phyloP scores from a whole-genome alignment of 495 filamentous ascomycete genomes.

The Jackrogersella multiformis region DNA sequence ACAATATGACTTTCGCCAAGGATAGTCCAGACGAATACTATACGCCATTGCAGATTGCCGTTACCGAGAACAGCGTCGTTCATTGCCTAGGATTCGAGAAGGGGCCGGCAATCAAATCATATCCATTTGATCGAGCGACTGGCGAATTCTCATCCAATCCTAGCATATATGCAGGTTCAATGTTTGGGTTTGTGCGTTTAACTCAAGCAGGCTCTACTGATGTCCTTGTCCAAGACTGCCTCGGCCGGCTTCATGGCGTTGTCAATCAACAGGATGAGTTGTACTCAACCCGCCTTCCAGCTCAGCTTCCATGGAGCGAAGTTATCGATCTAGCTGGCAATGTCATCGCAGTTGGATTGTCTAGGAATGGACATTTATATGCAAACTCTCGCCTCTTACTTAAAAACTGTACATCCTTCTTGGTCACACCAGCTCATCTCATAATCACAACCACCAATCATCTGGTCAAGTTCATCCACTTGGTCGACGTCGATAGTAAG shows the following conservation, averaged over 20 bases:
- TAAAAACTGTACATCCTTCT: slow-evolving; percentile 90
- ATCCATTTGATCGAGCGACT: slow-evolving; percentile 37
- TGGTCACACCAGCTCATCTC: slow-evolving; percentile 82
- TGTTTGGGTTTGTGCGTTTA: slow-evolving; percentile 47
- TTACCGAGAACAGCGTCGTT: slow-evolving; percentile 42
- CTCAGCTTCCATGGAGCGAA: slow-evolving; percentile 63
- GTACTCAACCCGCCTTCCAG: slow-evolving; percentile 50
- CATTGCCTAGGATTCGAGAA: slow-evolving; percentile 42
- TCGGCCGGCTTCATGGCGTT: slow-evolving; percentile 49
- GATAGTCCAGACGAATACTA: slow-evolving; percentile 26
- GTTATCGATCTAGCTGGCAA: slow-evolving; percentile 51
- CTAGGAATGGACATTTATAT: slow-evolving; percentile 78
- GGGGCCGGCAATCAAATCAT: slow-evolving; percentile 39
- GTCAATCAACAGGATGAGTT: slow-evolving; percentile 45
- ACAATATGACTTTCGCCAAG: slow-evolving; percentile 38
- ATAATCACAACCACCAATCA: slow-evolving; percentile 92
- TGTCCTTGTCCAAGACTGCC: slow-evolving; percentile 51
- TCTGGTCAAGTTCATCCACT: slow-evolving; percentile 90
- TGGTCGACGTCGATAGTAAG: slow-evolving; percentile 72
- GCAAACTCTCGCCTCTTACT: slow-evolving; percentile 76
- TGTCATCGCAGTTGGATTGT: slow-evolving; percentile 67
- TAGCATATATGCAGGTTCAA: slow-evolving; percentile 43
- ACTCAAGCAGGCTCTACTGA: slow-evolving; percentile 48
- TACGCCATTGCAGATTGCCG: slow-evolving; percentile 40
- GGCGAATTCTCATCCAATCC: slow-evolving; percentile 42